phyloP scores from a whole-genome alignment of 1,284 basidiomycete species.

The Cryptococcus neoformans region DNA sequence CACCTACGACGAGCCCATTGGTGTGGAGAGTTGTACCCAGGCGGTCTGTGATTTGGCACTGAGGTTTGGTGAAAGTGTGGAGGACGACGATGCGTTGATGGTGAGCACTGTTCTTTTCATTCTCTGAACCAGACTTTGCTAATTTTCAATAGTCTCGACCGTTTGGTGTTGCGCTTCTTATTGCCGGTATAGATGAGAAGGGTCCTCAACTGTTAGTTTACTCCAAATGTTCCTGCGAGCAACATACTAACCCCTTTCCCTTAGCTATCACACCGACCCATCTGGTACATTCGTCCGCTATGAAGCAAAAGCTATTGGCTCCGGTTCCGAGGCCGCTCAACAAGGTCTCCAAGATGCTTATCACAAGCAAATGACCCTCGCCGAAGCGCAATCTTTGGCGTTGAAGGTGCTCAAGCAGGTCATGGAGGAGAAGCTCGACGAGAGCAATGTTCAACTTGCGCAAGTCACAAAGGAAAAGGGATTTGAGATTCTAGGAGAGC shows the following conservation, averaged over 20 bases:
- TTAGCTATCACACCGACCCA: conserved; percentile 94
- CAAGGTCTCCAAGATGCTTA: conserved; percentile 96
- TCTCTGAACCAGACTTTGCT: neutral
- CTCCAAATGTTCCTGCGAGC: neutral
- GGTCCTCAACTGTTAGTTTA: conserved; percentile 82
- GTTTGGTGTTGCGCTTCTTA: conserved; percentile 95
- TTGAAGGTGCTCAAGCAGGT: conserved; percentile 95
- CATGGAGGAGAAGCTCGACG: conserved; percentile 99
- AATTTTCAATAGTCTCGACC: conserved; percentile 68
- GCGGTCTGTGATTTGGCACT: conserved; percentile 97
- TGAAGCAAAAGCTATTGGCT: conserved; percentile 98
- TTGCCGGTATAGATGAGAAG: conserved; percentile 93
- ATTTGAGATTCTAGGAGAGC: conserved; percentile 79
- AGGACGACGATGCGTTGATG: conserved; percentile 99
- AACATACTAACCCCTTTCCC: neutral
- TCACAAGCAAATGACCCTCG: conserved; percentile 93
- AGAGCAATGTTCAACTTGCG: conserved; percentile 96
- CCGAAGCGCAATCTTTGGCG: conserved; percentile 82
- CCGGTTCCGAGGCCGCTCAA: conserved; percentile 96
- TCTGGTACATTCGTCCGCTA: conserved; percentile 98
- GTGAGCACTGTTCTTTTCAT: conserved; percentile 44
- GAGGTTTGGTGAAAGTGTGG: conserved; percentile 97
- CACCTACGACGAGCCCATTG: conserved; percentile 96
- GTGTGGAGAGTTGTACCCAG: conserved; percentile 95
- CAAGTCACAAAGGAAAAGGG: conserved; percentile 72